Percentiles rank a stretch among this genome's conserved stretches.
Conservation (phyloP, 257 asterid species). For the Perilla frutescens region DNA sequence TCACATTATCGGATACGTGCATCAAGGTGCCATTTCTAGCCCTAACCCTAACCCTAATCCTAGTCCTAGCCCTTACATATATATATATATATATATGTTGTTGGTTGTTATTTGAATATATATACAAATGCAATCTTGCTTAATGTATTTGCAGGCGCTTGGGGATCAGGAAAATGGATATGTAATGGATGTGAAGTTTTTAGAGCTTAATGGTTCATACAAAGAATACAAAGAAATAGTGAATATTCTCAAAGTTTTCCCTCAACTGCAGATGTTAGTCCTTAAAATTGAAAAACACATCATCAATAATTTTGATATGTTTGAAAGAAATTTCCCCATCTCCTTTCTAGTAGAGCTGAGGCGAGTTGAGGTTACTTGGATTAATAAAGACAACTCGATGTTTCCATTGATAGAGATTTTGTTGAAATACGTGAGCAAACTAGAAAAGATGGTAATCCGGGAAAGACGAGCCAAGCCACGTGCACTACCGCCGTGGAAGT, state of each 20-base stretch:
- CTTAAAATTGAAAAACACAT: no score
- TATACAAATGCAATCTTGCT: no score
- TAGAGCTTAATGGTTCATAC: neutral
- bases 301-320: no score
- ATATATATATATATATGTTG: no score
- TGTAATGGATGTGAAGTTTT: neutral
- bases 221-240: neutral
- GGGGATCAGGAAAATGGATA: neutral
- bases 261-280: neutral
- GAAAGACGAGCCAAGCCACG: no score
- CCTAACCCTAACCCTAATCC: no score
- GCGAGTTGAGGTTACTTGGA: neutral
- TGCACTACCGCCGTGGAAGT: no score
- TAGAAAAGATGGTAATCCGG: no score
- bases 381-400: neutral
- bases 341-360: no score
- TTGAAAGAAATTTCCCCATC: neutral
- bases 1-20: neutral
- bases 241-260: neutral
- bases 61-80: no score
- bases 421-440: neutral
- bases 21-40: neutral
- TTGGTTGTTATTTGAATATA: no score
- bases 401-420: neutral
- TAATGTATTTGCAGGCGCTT: neutral